Evolutionary conservation across 192 early-diverging fungal genomes (phyloP).

Genomic region (Rhizophagus sp.): DNA sequence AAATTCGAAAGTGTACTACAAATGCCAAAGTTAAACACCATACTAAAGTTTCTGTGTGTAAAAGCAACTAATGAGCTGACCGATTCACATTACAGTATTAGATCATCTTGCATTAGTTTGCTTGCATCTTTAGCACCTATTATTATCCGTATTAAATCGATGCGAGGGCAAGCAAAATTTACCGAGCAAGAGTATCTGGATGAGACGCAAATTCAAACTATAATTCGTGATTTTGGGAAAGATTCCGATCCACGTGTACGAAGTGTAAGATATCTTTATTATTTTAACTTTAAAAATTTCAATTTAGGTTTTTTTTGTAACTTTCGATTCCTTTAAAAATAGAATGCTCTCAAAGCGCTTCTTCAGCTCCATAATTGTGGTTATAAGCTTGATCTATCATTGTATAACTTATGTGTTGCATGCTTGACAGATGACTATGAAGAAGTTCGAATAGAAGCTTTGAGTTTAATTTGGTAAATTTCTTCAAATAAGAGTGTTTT

Average conservation of each 20-base stretch:
- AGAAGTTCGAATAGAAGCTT: slow-evolving; percentile 68
- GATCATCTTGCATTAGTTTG: slow-evolving; percentile 46
- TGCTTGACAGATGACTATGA: slow-evolving; percentile 71
- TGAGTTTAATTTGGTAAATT: slow-evolving; percentile 64
- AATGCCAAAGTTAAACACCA: slow-evolving; percentile 32
- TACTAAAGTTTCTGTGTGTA: slow-evolving; percentile 36
- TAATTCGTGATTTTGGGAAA: slow-evolving; percentile 49
- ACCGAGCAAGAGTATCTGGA: slow-evolving; percentile 27
- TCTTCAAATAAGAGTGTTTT: not conserved
- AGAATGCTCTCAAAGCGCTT: slow-evolving; percentile 52
- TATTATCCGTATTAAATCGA: slow-evolving; percentile 17
- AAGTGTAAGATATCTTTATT: slow-evolving; percentile 39
- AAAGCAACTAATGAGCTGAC: slow-evolving; percentile 42
- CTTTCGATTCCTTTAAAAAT: not conserved
- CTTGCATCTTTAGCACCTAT: slow-evolving; percentile 46
- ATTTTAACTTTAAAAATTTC: not conserved
- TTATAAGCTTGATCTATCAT: slow-evolving; percentile 45
- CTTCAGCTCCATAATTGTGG: slow-evolving; percentile 50
- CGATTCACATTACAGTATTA: slow-evolving; percentile 51
- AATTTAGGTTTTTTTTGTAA: not conserved
- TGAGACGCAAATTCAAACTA: slow-evolving; percentile 45
- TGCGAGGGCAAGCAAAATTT: not conserved
- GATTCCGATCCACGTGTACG: slow-evolving; percentile 55
- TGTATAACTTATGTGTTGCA: slow-evolving; percentile 66
- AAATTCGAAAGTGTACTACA: not conserved